Base-by-base conservation (phyloP, 805 yeast species). In the Candida hispaniensis region DNA sequence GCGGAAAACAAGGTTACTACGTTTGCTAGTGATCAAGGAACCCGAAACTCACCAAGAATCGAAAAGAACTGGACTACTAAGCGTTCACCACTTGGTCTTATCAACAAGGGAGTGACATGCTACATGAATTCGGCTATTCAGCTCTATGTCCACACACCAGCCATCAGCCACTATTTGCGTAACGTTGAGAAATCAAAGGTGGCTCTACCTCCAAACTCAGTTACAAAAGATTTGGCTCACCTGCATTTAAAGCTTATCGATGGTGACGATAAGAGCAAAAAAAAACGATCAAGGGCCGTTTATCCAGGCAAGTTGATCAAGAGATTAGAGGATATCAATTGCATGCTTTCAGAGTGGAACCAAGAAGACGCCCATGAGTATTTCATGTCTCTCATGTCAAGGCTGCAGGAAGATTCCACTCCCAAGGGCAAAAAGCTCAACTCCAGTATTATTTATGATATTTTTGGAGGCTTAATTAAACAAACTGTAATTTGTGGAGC, bases 351-450 rank as follows among this genome's bases (percentile, higher is more conserved):
- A 27, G 91, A 77, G 54, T 86, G 94, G 94, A 86, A 83, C 57
- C 98, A 91, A 56, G 97, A 91, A 57, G 98, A 91, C 58, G 79
- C 94, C 1, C 98, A 91, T 58, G 98, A 91, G 58, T 91, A 86
- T 59, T 82, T 79, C 55, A 86, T 86, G 96, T 81, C 94, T 8
- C 62, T 86, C 42, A 68, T 86, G 67, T 73, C 88, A 6, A 61
- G 95, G 34, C 59, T 86, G 34, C 97, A 86, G 58, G 96, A 86
- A 52, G 96, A 86, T 52, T 69, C 82, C 8, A 83, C 91, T 1
- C 97, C 97, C 21, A 77, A 71, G 51, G 95, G 94, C n/a, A 67
- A 63, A 29, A 86, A 86, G 52, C 62, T 86, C 49, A 79, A 79
- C 45, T 67, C 76, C 44, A 78, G 93, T 39, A 75, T 88, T 20